phyloP scores from a whole-genome alignment of 2,329 filamentous ascomycete genomes.

The Rutstroemia sp. region DNA sequence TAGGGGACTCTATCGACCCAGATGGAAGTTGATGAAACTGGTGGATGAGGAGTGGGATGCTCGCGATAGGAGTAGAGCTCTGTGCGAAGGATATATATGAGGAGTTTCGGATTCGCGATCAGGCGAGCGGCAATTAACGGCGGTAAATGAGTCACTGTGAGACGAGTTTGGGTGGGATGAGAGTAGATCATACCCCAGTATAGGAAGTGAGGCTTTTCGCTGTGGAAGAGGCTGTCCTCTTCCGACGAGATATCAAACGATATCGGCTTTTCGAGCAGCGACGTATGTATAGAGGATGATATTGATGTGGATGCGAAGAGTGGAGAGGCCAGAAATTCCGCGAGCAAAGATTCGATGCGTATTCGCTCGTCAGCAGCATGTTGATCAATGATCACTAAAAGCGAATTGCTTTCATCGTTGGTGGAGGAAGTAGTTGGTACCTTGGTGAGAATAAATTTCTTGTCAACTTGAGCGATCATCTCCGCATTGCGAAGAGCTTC shows the following conservation, averaged over 20 bases:
- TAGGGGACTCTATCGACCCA: slow-evolving; percentile 59
- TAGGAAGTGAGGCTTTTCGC: slow-evolving; percentile 49
- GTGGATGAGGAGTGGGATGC: neutral
- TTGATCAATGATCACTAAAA: slow-evolving; percentile 78
- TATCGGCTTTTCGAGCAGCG: slow-evolving; percentile 45
- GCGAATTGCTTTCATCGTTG: slow-evolving; percentile 15
- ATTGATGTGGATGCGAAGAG: neutral
- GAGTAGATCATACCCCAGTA: slow-evolving; percentile 65
- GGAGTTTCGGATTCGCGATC: slow-evolving; percentile 58
- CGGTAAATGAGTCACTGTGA: slow-evolving; percentile 57
- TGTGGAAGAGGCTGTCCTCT: slow-evolving; percentile 53
- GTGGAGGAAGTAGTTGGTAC: slow-evolving; percentile 2
- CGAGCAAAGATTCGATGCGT: slow-evolving; percentile 67
- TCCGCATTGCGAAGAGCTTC: slow-evolving; percentile 49
- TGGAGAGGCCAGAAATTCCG: slow-evolving; percentile 40
- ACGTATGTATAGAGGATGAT: slow-evolving; percentile 26
- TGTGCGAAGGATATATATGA: slow-evolving; percentile 66
- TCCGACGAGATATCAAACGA: slow-evolving; percentile 54
- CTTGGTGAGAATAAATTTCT: slow-evolving; percentile 76
- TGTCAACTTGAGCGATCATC: slow-evolving; percentile 77
- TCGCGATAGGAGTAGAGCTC: slow-evolving; percentile 58
- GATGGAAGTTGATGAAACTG: slow-evolving; percentile 15
- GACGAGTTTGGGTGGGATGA: neutral
- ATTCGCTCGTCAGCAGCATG: slow-evolving; percentile 91
- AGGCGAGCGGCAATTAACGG: slow-evolving; percentile 70